Base-by-base conservation (phyloP, 208 protist genomes). In the Borovskyia barvae region DNA sequence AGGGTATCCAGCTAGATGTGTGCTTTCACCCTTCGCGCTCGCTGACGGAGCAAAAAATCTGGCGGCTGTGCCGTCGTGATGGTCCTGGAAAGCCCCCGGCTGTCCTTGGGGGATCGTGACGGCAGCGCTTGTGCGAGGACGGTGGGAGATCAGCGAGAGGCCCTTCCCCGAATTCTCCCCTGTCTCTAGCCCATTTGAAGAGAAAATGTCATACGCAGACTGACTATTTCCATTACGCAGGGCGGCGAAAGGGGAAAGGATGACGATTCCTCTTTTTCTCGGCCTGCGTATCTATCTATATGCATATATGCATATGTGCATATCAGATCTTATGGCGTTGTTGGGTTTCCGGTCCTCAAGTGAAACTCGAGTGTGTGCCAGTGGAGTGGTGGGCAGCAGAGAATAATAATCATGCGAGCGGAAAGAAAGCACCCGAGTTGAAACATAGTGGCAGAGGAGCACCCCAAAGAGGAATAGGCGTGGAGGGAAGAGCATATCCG, bases 21-120 rank as follows among this genome's bases (percentile, higher is more conserved):
- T 36, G 46, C 17, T 54, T 77, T 22, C 85, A 92, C 65, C 85
- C 85, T 0, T 82, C 80, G 9, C 73, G 85, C 25, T 80, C 85
- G 24, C 66, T 92, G 5, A 82, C 75, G 29, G 80, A 92, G 63
- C 78, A 78, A 60, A 87, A 92, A 35, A 24, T 85, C 17, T 60
- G 73, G 35, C 33, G 54, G 24, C 50, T 79, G 33, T 43, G 5
- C 4, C 67, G 80, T 12, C 57, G 77, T 7, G 65, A 69, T 15
- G 85, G 85, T 6, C 80, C 78, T 15, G 28, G 29, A 1, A 70
- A 66, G 28, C 80, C 78, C 1, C 80, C 85, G 11, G 29, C 51
- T 3, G 35, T 87, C 59, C 29, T 62, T 63, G 52, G 40, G 61
- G 22, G 49, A 58, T 2, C n/a, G 14, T 11, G 43, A 43, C 7